A percentile compares a stretch with the other conserved stretches of the same genome.
These are phyloP conservation scores for Waltiozyma sp. DNA, from an alignment of 1,139 yeast species.

Conservation along the genomic window DNA sequence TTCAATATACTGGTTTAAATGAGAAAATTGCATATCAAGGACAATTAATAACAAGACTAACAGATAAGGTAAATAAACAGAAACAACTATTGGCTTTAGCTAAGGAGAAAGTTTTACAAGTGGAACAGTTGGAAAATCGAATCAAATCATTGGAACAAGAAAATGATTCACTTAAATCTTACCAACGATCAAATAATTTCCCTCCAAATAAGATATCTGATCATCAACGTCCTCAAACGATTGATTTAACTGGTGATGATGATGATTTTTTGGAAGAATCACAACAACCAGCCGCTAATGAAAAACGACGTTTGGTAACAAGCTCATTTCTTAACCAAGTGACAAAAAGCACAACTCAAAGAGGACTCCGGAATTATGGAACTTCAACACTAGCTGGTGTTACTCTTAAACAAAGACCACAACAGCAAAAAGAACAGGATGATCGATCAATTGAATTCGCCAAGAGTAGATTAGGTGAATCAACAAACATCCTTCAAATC, in stretches of 20 bases:
- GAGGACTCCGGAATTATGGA: constrained; percentile 2
- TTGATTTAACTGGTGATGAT: constrained; percentile 11
- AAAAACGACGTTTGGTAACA: constrained; percentile 3
- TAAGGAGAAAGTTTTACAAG: constrained; percentile 12
- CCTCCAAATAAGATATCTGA: background rate
- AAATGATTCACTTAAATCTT: constrained; percentile 4
- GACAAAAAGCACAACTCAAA: constrained; percentile 12
- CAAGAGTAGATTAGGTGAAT: constrained; percentile 13
- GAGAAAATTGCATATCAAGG: constrained; percentile 11
- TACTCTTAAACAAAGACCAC: background rate
- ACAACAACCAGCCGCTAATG: constrained; percentile 1
- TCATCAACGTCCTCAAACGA: constrained; percentile 8
- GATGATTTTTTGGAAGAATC: constrained; percentile 8
- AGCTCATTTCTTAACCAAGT: constrained; percentile 13
- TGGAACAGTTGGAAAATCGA: constrained; percentile 8
- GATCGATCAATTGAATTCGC: constrained; percentile 6
- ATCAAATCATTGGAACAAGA: constrained; percentile 9
- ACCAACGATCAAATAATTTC: background rate
- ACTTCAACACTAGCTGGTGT: background rate
- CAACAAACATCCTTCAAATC: constrained; percentile 11
- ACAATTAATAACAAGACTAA: constrained; percentile 6
- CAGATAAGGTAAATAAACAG: constrained; percentile 12
- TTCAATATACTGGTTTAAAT: constrained; percentile 13
- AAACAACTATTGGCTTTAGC: constrained; percentile 13
- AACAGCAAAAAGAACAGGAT: background rate